Evolutionary conservation across 257 asterid genomes (phyloP).

Genomic region (Solanum lycopersicoides): DNA sequence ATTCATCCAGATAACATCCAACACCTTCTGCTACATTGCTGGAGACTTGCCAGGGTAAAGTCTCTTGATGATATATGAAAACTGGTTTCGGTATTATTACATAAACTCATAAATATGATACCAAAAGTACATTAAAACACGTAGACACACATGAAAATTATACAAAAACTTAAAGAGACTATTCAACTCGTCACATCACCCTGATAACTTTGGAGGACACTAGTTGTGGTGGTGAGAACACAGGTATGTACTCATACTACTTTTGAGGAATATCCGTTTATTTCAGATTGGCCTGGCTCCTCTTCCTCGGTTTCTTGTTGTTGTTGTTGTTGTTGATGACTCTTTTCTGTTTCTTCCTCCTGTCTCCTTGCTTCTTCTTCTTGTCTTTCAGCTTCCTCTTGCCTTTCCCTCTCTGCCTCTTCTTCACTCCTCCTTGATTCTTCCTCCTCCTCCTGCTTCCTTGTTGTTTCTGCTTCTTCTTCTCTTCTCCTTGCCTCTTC

Average conservation of each 20-base stretch:
- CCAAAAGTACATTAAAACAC: too few species aligned
- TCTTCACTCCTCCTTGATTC: background rate
- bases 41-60: background rate
- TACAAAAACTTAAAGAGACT: background rate
- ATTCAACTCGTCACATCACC: too few species aligned
- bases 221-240: background rate
- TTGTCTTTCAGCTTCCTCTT: background rate
- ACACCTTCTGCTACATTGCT: background rate
- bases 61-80: background rate
- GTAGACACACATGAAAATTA: background rate
- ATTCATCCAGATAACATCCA: background rate
- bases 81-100: background rate
- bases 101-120: background rate
- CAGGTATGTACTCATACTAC: background rate
- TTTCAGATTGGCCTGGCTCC: background rate
- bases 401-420: background rate
- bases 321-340: background rate
- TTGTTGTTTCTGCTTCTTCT: background rate
- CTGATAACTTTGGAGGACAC: background rate
- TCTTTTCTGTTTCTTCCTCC: background rate
- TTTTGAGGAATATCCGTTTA: background rate
- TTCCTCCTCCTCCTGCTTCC: background rate
- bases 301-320: slow-evolving; percentile 2
- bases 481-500: background rate
- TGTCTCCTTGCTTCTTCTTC: background rate